Conservation (phyloP, 257 asterid species). For the Handroanthus guayacan region DNA sequence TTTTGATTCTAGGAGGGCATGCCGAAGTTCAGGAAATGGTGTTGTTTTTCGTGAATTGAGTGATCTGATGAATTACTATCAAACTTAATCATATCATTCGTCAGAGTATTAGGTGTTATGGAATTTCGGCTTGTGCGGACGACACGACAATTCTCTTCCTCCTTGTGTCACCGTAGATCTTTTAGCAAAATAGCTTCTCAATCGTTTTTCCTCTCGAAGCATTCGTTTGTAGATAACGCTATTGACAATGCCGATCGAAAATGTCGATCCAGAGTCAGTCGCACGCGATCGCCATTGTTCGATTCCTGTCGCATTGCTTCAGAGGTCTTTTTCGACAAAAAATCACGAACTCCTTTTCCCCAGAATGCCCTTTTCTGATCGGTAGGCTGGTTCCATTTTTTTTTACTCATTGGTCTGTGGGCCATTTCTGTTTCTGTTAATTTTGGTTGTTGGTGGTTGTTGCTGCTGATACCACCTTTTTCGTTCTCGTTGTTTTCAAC, state of each 20-base stretch:
- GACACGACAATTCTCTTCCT: conserved; percentile 32
- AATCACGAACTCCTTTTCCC: conserved; percentile 26
- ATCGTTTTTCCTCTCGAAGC: conserved; percentile 4
- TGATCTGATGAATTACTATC: conserved; percentile 14
- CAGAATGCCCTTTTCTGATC: conserved; percentile 34
- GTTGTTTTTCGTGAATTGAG: not conserved
- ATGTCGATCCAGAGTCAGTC: conserved; percentile 51
- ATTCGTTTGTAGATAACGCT: conserved; percentile 35
- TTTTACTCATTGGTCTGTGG: conserved; percentile 27
- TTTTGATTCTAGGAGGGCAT: not conserved
- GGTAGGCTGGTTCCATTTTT: not conserved
- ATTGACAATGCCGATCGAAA: conserved; percentile 40
- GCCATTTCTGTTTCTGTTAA: conserved; percentile 24
- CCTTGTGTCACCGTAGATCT: conserved; percentile 11
- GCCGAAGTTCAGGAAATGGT: not conserved
- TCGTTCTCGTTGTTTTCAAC: conserved; percentile 1
- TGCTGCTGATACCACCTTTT: not conserved
- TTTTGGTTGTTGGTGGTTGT: conserved; percentile 27
- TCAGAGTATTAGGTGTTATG: conserved; percentile 21
- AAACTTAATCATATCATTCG: not conserved
- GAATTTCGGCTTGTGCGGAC: conserved; percentile 35
- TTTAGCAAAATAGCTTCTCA: conserved; percentile 13
- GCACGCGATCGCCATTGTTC: conserved; percentile 47
- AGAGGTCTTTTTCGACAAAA: conserved; percentile 45
- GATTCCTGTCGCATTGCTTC: conserved; percentile 42